Evolutionary conservation across 2,329 filamentous ascomycete genomes (phyloP).

Genomic region (Escovopsis sp.): DNA sequence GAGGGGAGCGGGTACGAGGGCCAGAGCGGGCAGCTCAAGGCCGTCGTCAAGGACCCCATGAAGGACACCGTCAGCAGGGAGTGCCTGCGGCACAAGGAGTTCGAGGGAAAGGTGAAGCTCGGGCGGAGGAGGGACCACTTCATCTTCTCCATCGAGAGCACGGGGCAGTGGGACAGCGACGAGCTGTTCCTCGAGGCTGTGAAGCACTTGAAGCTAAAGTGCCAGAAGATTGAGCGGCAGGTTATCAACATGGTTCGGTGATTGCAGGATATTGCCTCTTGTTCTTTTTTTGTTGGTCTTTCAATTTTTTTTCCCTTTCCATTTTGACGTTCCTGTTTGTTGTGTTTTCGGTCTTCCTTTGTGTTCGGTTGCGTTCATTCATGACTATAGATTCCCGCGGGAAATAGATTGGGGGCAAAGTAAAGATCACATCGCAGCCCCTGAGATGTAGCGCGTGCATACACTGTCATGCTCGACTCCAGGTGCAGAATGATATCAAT

Average conservation of each 20-base stretch:
- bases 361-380: no score
- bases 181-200: conserved; percentile 85
- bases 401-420: no score
- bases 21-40: conserved; percentile 68
- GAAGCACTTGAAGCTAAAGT: conserved; percentile 75
- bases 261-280: conserved; percentile 6
- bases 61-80: conserved; percentile 92
- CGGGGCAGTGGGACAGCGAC: conserved; percentile 89
- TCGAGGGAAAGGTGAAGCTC: conserved; percentile 88
- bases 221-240: conserved; percentile 55
- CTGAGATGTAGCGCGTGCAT: no score
- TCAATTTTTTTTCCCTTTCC: conserved; percentile 10
- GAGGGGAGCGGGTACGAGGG: conserved; percentile 54
- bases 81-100: conserved; percentile 80
- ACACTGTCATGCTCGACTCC: no score
- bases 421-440: no score
- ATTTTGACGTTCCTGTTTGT: conserved; percentile 10
- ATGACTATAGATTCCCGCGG: no score
- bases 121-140: conserved; percentile 88
- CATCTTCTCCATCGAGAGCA: conserved; percentile 91
- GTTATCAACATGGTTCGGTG: conserved; percentile 49
- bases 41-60: conserved; percentile 77
- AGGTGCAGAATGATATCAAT: no score
- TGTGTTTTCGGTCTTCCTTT: no score
- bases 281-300: conserved; percentile 7